Conservation (phyloP, 371 early-diverging fungal genomes). For the Paraphysoderma sedebokerense region DNA sequence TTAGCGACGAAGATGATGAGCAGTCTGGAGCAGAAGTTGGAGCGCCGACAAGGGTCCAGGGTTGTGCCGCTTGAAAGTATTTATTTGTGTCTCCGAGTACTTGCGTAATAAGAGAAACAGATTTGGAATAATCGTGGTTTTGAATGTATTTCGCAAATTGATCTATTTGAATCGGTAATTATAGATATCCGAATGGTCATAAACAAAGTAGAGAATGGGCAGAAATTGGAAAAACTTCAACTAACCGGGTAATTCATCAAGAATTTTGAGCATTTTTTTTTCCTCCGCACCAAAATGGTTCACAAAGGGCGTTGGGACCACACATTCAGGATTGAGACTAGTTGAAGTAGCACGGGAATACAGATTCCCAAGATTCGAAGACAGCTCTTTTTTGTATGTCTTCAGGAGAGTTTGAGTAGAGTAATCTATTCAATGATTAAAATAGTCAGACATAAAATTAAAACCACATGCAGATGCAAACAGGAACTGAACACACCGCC, state of each 20-base stretch:
- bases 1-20: too few species aligned
- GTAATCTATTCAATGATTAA: constrained; percentile 32
- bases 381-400: constrained; percentile 61
- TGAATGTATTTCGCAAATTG: constrained; percentile 19
- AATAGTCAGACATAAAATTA: not conserved
- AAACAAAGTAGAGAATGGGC: not conserved
- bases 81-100: constrained; percentile 42
- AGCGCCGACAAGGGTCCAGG: constrained; percentile 56
- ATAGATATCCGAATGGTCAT: not conserved
- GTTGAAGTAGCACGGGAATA: constrained; percentile 39
- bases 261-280: constrained; percentile 6
- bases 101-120: constrained; percentile 10
- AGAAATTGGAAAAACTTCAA: constrained; percentile 4
- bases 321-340: constrained; percentile 30
- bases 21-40: constrained; percentile 4
- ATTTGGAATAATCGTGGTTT: constrained; percentile 27
- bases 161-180: constrained; percentile 4
- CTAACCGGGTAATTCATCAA: constrained; percentile 24
- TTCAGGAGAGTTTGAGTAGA: constrained; percentile 38
- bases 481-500: constrained; percentile 22
- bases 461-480: not conserved
- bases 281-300: not conserved
- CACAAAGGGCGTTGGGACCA: constrained; percentile 17
- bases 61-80: constrained; percentile 47
- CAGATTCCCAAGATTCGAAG: constrained; percentile 76